Evolutionary conservation across 2,329 filamentous ascomycete genomes (phyloP).

Genomic region (Xylaria sp.): DNA sequence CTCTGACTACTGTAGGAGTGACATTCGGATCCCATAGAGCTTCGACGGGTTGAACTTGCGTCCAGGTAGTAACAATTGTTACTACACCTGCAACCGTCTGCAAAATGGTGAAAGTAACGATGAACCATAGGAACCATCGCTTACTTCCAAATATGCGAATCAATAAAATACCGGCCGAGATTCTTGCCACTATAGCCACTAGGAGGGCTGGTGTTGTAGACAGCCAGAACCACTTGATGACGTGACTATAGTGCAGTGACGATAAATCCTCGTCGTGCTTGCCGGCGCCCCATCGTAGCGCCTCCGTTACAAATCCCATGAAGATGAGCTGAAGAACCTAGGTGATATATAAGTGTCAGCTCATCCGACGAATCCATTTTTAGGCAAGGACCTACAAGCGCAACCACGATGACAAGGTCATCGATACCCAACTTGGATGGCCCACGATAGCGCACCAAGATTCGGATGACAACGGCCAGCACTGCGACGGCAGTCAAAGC

Average conservation of each 20-base stretch:
- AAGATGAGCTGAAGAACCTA: conserved; percentile 4
- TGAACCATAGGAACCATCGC: conserved; percentile 15
- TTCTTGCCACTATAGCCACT: conserved; percentile 5
- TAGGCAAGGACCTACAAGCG: neutral
- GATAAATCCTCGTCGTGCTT: neutral
- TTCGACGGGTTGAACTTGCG: no score
- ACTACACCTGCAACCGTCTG: no score
- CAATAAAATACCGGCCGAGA: conserved; percentile 21
- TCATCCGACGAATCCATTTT: no score
- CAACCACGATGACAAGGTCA: neutral
- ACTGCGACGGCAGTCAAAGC: no score
- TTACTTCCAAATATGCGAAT: conserved; percentile 15
- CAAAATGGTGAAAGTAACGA: conserved; percentile 6
- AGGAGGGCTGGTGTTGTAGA: neutral
- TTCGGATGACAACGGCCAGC: no score
- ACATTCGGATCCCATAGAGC: no score
- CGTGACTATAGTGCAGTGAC: neutral
- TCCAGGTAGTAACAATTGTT: no score
- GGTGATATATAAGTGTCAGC: no score
- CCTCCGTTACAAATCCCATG: neutral
- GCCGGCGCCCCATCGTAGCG: neutral
- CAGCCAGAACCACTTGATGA: neutral
- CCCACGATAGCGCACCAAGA: no score
- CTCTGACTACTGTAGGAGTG: no score
- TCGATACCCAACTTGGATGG: no score